Conservation (phyloP, 1,284 basidiomycete species). For the Hymenochaete sp. region DNA sequence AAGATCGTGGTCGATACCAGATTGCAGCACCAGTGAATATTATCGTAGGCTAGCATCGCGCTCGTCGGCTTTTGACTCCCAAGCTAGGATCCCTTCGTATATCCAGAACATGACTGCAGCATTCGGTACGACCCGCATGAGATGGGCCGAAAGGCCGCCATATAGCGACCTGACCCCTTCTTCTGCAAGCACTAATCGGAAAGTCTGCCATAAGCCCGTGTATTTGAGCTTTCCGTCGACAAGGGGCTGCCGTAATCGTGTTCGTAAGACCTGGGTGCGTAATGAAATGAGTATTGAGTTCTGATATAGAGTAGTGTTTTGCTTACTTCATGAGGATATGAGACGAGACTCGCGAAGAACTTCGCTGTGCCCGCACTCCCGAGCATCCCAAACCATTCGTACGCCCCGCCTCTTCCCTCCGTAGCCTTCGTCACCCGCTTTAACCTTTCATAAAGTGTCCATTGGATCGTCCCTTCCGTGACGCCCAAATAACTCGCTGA, state of each 20-base stretch:
- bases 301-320: slow-evolving; percentile 1
- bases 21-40: too few relatives aligned
- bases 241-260: slow-evolving; percentile 82
- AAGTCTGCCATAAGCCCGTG: slow-evolving; percentile 78
- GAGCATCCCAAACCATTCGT: slow-evolving; percentile 74
- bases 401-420: slow-evolving; percentile 45
- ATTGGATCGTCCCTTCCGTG: slow-evolving; percentile 95
- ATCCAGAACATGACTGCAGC: slow-evolving; percentile 94
- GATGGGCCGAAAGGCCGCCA: slow-evolving; percentile 88
- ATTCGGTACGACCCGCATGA: slow-evolving; percentile 95
- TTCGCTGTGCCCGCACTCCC: slow-evolving; percentile 92
- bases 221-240: slow-evolving; percentile 76
- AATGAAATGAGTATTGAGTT: slow-evolving; percentile 1
- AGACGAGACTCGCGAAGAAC: slow-evolving; percentile 86
- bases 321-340: slow-evolving; percentile 91
- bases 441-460: slow-evolving; percentile 89
- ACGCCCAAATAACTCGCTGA: slow-evolving; percentile 95
- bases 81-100: slow-evolving; percentile 69
- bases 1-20: neutral
- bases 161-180: slow-evolving; percentile 86
- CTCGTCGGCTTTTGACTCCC: slow-evolving; percentile 27
- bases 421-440: slow-evolving; percentile 53
- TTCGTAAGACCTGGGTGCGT: slow-evolving; percentile 69
- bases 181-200: slow-evolving; percentile 80
- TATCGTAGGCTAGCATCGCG: slow-evolving; percentile 9